Conservation (phyloP, 371 early-diverging fungal genomes). For the Blyttiomyces sp. region DNA sequence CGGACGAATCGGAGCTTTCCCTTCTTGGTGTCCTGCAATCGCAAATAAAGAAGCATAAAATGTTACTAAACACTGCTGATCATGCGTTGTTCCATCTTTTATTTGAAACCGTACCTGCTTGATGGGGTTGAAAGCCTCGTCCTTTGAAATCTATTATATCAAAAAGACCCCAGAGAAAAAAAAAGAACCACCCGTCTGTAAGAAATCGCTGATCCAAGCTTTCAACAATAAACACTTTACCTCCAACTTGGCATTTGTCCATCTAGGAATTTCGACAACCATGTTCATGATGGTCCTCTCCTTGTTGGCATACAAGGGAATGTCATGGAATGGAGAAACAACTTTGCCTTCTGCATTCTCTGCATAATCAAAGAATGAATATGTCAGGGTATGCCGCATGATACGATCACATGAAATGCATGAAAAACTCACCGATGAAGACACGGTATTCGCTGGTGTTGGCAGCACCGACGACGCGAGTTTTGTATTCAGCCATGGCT, state of each 20-base stretch:
- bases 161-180: neutral
- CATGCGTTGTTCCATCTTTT: no score
- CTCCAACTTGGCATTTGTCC: slow-evolving; percentile 99
- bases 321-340: slow-evolving; percentile 98
- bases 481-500: slow-evolving; percentile 61
- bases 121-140: slow-evolving; percentile 95
- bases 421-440: slow-evolving; percentile 67
- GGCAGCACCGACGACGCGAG: slow-evolving; percentile 77
- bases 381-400: neutral
- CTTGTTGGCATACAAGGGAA: slow-evolving; percentile 87
- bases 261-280: slow-evolving; percentile 98
- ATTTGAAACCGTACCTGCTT: no score
- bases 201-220: neutral
- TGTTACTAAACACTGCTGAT: no score
- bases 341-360: slow-evolving; percentile 52
- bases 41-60: no score
- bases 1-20: slow-evolving; percentile 97
- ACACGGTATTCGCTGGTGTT: slow-evolving; percentile 85
- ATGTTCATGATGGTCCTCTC: slow-evolving; percentile 89
- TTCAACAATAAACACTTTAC: slow-evolving; percentile 37
- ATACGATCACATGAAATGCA: neutral
- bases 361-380: slow-evolving; percentile 2
- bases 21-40: slow-evolving; percentile 99
- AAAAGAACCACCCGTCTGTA: neutral
- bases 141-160: slow-evolving; percentile 74